Percentiles rank a stretch among this genome's conserved stretches.
Evolutionary conservation across 169 alveolate species (phyloP).

Genomic region (Plasmodium knowlesi): DNA sequence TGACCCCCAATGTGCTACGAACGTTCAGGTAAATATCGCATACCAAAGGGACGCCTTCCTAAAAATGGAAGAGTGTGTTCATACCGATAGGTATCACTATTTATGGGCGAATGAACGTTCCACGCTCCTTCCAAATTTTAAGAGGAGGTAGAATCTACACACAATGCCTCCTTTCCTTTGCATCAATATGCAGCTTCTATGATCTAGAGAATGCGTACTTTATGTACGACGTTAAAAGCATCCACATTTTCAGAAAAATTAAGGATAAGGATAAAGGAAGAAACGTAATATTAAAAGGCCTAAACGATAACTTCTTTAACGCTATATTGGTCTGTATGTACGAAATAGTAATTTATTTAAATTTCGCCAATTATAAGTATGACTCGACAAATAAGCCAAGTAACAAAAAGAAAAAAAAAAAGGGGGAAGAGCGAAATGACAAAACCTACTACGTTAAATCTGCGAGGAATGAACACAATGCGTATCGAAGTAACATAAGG

Average conservation of each 20-base stretch:
- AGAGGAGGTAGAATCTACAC: neutral
- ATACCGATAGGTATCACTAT: neutral
- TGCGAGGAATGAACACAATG: constrained; percentile 43
- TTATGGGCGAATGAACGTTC: neutral
- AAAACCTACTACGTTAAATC: constrained; percentile 61
- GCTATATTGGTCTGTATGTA: constrained; percentile 69
- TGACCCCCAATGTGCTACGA: constrained; percentile 43
- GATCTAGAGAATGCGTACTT: constrained; percentile 39
- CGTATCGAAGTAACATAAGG: constrained; percentile 32
- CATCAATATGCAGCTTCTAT: constrained; percentile 28
- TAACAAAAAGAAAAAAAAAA: neutral
- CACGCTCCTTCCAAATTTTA: neutral
- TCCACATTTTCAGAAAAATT: constrained; percentile 21
- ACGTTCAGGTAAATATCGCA: constrained; percentile 37
- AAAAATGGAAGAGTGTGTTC: neutral
- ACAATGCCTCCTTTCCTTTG: neutral
- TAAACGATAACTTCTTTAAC: constrained; percentile 52
- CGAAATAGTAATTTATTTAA: constrained; percentile 43
- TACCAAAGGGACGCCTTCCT: neutral
- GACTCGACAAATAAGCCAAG: constrained; percentile 1
- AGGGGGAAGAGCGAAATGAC: constrained; percentile 3
- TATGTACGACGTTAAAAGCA: constrained; percentile 39
- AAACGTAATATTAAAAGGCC: constrained; percentile 24
- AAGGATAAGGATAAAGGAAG: constrained; percentile 24
- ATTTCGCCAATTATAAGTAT: neutral